Conservation (phyloP, 2,329 filamentous ascomycete genomes). For the Aspergillus tanneri region DNA sequence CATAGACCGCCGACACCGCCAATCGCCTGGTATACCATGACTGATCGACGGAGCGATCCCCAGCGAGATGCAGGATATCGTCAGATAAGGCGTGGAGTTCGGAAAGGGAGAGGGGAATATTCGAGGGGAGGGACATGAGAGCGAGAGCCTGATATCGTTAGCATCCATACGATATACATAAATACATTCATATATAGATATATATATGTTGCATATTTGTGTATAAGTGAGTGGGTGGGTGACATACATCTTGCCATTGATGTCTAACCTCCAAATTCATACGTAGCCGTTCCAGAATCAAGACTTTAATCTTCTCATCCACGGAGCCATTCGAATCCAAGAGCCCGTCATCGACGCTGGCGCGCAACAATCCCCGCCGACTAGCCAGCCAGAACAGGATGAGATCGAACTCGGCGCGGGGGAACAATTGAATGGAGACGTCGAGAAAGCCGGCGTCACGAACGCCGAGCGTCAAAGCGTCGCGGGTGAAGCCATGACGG, state of each 20-base stretch:
- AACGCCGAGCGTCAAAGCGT: slow-evolving; percentile 72
- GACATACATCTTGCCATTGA: slow-evolving; percentile 80
- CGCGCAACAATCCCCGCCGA: slow-evolving; percentile 38
- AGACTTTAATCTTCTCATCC: slow-evolving; percentile 63
- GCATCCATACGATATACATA: too few relatives aligned
- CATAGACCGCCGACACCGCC: slow-evolving; percentile 65
- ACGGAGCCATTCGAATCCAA: slow-evolving; percentile 42
- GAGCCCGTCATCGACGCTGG: slow-evolving; percentile 33
- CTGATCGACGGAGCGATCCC: slow-evolving; percentile 76
- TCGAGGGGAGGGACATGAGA: slow-evolving; percentile 80
- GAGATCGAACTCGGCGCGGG: slow-evolving; percentile 76
- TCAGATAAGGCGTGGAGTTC: slow-evolving; percentile 83
- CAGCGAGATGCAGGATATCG: slow-evolving; percentile 86
- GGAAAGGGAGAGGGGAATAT: slow-evolving; percentile 70
- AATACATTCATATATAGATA: too few relatives aligned
- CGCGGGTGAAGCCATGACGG: slow-evolving; percentile 74
- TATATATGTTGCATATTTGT: too few relatives aligned
- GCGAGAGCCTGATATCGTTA: slow-evolving; percentile 69
- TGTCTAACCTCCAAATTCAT: slow-evolving; percentile 71
- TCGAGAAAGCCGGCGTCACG: slow-evolving; percentile 83
- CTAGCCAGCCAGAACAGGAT: slow-evolving; percentile 55
- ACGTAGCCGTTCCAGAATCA: slow-evolving; percentile 74
- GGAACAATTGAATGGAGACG: slow-evolving; percentile 79
- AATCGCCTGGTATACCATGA: slow-evolving; percentile 81
- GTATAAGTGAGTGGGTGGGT: slow-evolving; percentile 3